Percentiles rank a stretch among this genome's conserved stretches.
Conservation (phyloP, 1,139 yeast genomes). For the Magnusiomyces tetraspermus region DNA sequence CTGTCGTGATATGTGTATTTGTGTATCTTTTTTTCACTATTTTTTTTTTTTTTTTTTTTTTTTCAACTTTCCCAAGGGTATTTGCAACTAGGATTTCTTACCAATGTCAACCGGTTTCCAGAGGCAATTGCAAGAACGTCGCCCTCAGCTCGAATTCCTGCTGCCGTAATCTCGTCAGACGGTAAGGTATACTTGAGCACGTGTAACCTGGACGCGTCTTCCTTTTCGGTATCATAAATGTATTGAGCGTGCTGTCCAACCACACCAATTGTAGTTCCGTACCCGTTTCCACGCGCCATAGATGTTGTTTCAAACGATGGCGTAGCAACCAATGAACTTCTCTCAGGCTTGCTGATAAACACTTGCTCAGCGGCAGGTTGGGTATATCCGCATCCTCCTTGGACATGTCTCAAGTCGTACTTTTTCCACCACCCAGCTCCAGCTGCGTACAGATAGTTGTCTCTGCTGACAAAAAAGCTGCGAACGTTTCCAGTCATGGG, state of each 20-base stretch:
- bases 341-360: slow-evolving; percentile 5
- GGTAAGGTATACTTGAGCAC: slow-evolving; percentile 8
- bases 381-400: slow-evolving; percentile 26
- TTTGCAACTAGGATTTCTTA: slow-evolving; percentile 3
- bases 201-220: not conserved
- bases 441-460: slow-evolving; percentile 27
- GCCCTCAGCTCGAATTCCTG: slow-evolving; percentile 11
- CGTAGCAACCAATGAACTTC: slow-evolving; percentile 2
- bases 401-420: slow-evolving; percentile 21
- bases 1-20: too few species aligned
- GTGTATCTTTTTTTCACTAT: too few species aligned
- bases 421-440: slow-evolving; percentile 34
- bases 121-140: slow-evolving; percentile 12
- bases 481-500: slow-evolving; percentile 18
- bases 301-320: not conserved
- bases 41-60: too few species aligned
- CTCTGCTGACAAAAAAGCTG: slow-evolving; percentile 23
- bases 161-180: slow-evolving; percentile 10
- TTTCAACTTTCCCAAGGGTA: not conserved
- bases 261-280: slow-evolving; percentile 4
- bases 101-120: slow-evolving; percentile 10
- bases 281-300: slow-evolving; percentile 3
- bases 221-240: slow-evolving; percentile 10
- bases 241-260: slow-evolving; percentile 1
- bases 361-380: slow-evolving; percentile 19